Evolutionary conservation across 306 rosid genomes (phyloP).

Genomic region (Vachellia collinsii): DNA sequence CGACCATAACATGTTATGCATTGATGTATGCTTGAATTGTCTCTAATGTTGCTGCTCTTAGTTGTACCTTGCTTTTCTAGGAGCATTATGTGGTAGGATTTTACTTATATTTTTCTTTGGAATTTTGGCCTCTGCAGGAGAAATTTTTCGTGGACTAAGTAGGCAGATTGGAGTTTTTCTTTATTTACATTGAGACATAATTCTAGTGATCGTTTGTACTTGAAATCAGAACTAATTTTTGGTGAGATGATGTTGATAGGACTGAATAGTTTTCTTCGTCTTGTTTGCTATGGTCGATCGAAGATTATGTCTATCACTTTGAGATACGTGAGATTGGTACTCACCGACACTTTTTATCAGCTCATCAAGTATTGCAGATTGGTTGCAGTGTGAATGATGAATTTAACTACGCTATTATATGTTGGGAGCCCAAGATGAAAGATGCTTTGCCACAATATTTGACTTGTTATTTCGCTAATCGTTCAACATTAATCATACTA

Average conservation of each 20-base stretch:
- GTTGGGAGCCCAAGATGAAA: not conserved
- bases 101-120: conserved; percentile 10
- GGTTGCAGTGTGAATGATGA: not conserved
- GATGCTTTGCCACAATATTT: not conserved
- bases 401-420: not conserved
- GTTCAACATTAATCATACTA: too few relatives aligned
- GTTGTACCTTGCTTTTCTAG: too few relatives aligned
- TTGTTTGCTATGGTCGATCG: conserved; percentile 21
- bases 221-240: not conserved
- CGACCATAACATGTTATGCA: not conserved
- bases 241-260: conserved; percentile 3
- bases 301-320: conserved; percentile 32
- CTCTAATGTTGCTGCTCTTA: too few relatives aligned
- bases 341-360: not conserved
- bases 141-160: conserved; percentile 12
- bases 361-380: not conserved
- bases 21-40: not conserved
- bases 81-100: not conserved
- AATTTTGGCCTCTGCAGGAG: conserved; percentile 32
- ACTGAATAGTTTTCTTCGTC: conserved; percentile 4
- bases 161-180: conserved; percentile 25
- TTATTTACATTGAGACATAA: conserved; percentile 17
- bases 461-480: too few relatives aligned
- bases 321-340: conserved; percentile 11
- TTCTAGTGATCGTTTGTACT: conserved; percentile 8